Evolutionary conservation across 495 filamentous ascomycete species (phyloP), one percentile per base, ranked within the genome.

Genomic region (Acidomyces sp.): DNA sequence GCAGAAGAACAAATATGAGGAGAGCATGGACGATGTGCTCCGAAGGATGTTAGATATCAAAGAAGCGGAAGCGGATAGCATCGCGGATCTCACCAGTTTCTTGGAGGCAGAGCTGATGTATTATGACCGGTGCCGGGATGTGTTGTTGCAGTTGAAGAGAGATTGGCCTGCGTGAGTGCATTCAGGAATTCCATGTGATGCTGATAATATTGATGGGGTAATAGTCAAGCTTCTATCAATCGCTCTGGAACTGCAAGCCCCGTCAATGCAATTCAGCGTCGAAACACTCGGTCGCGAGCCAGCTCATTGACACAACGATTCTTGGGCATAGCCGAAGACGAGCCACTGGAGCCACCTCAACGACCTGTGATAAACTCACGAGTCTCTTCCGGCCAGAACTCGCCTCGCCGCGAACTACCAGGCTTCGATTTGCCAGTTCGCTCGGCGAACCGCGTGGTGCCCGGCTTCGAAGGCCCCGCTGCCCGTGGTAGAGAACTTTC

Each of bases 11-110:
- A 97, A 95, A 59, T 97, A 94, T 53, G 90, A 94, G 53, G 92
- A 96, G 59, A 81, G 85, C 4, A 93, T 74, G 46, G 90, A 96
- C 47, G 90, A 97, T 51, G 88, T 97, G 43, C 69, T 75, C 47
- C 76, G 88, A 46, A 73, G 90, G 39, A 97, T 97, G 92, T 74
- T 90, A 59, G 90, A 97, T 49, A 93, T 97, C 59, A 83, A 90
- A 59, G 85, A 94, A 38, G 75, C 85, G 6, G 90, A 97, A 56
- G 69, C 63, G 13, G 90, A 96, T 36, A 86, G 78, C 47, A 72
- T 94, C 22, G 69, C 69, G 41, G 88, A 95, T 53, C 60, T 97
- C 39, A 73, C 74, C 2, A 63, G 72, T 6, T 93, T 97, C 57
- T 58, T 96, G 40, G 88, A 97, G 43, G 81, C 85, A 21, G 86